Conservation (phyloP, 2,329 filamentous ascomycete species). For the Pseudogymnoascus sp. region DNA sequence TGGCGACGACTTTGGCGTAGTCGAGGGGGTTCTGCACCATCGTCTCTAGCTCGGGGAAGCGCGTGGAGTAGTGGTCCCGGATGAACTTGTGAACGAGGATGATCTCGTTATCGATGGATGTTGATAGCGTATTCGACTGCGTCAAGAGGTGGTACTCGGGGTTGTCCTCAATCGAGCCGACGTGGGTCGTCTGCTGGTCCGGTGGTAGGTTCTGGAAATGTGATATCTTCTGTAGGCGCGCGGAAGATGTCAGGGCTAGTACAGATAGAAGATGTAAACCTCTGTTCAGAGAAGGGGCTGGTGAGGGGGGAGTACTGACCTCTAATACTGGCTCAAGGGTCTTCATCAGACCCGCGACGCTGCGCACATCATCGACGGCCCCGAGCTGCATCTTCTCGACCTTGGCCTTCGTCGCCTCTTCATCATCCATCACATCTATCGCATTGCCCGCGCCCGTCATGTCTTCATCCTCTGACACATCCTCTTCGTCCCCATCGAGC, state of each 20-base stretch:
- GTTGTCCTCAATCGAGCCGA: conserved; percentile 85
- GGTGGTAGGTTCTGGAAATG: conserved; percentile 65
- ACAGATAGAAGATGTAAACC: conserved; percentile 56
- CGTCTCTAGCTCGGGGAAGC: conserved; percentile 87
- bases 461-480: conserved; percentile 53
- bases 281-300: conserved; percentile 25
- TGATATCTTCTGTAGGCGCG: conserved; percentile 65
- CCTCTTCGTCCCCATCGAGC: conserved; percentile 54
- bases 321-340: conserved; percentile 72
- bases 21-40: conserved; percentile 87
- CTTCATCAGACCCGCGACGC: conserved; percentile 73
- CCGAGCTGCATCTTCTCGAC: conserved; percentile 77
- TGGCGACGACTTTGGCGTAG: conserved; percentile 90
- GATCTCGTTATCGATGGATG: conserved; percentile 87
- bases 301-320: conserved; percentile 48
- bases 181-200: conserved; percentile 53
- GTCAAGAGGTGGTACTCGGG: conserved; percentile 85
- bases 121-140: conserved; percentile 81
- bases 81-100: conserved; percentile 93
- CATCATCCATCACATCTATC: conserved; percentile 49
- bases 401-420: conserved; percentile 66
- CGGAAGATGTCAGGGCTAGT: conserved; percentile 61
- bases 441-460: conserved; percentile 40
- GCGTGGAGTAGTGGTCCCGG: conserved; percentile 86
- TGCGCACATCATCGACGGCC: conserved; percentile 68